Conservation (phyloP, 2,329 filamentous ascomycete genomes). For the Tolypocladium nubicola region DNA sequence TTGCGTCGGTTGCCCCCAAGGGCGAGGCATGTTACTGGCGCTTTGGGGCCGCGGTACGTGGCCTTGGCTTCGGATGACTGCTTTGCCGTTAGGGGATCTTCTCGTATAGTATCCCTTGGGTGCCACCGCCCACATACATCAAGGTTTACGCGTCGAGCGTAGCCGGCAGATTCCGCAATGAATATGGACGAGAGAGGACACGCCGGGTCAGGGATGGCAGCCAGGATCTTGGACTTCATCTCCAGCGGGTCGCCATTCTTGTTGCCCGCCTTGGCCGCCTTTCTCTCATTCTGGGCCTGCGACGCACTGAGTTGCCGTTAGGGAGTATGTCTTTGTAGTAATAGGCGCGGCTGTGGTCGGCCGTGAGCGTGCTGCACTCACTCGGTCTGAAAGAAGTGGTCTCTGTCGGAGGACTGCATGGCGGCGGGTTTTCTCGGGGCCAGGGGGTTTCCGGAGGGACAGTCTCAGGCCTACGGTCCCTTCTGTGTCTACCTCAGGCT, state of each 20-base stretch:
- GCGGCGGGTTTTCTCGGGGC: constrained; percentile 21
- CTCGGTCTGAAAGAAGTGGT: constrained; percentile 91
- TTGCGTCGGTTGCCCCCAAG: constrained; percentile 44
- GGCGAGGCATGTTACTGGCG: constrained; percentile 70
- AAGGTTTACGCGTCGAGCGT: constrained; percentile 51
- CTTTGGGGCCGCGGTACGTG: constrained; percentile 62
- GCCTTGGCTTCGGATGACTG: constrained; percentile 20
- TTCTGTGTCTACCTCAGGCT: neutral
- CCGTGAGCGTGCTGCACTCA: constrained; percentile 31
- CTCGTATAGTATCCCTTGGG: too few relatives aligned
- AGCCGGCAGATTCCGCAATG: constrained; percentile 80
- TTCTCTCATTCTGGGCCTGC: constrained; percentile 42
- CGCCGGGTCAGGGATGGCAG: constrained; percentile 56
- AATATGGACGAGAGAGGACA: constrained; percentile 51
- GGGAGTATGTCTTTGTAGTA: neutral
- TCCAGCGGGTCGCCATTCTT: constrained; percentile 71
- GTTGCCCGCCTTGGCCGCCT: constrained; percentile 62
- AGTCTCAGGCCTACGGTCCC: neutral
- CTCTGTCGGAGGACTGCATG: constrained; percentile 61
- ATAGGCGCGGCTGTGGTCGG: neutral
- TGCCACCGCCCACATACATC: constrained; percentile 3
- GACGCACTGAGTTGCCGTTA: constrained; percentile 28
- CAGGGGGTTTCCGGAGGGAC: neutral
- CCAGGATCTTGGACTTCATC: constrained; percentile 79
- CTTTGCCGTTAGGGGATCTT: neutral